Base-by-base conservation (phyloP, 192 early-diverging fungal species). In the Coemansia sp. region DNA sequence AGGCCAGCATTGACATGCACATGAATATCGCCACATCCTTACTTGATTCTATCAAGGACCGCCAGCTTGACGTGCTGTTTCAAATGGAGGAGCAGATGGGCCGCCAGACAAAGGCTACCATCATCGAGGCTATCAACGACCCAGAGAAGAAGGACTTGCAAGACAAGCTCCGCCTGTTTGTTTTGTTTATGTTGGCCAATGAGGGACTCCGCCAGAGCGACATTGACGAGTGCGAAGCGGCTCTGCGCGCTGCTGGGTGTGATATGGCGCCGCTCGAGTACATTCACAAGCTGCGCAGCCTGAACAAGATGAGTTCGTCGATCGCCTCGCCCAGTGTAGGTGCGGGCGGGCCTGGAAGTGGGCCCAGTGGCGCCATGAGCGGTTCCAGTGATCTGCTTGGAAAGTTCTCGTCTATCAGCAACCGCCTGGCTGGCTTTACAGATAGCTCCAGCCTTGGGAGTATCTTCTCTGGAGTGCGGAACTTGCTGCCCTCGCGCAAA, bases 1-100 rank as follows among this genome's bases (percentile, higher is more conserved):
- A 99, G 77, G 84, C 90, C 11, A 89, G 90, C 13, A 80, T 99
- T 25, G 97, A 99, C 72, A 96, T 96, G 92, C 97, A 99, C 71
- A 99, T 97, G 94, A 95, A 94, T 71, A 92, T 98, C 57, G 95
- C 96, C 3, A 98, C 95, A 2, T 80, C 85, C 20, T 72, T 99
- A 66, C 83, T 99, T 14, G 88, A 92, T 23, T 81, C 83, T 21
- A 98, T 99, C 78, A 92, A 95, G 75, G 91, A 95, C 21, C 84
- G 97, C 45, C 92, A 98, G 65, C 73, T 99, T 50, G 96, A 99
- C 68, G 89, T 88, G 0, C 92, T 97, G 60, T 97, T 98, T 72
- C 90, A 95, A 59, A 83, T 94, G 77, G 96, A 98, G 75, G 96
- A 99, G 72, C 83, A 87, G 13, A 87, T 99, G 41, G 84, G 83